phyloP scores from a whole-genome alignment of 768 basidiomycete species.

The Lactarius pseudohatsudake region DNA sequence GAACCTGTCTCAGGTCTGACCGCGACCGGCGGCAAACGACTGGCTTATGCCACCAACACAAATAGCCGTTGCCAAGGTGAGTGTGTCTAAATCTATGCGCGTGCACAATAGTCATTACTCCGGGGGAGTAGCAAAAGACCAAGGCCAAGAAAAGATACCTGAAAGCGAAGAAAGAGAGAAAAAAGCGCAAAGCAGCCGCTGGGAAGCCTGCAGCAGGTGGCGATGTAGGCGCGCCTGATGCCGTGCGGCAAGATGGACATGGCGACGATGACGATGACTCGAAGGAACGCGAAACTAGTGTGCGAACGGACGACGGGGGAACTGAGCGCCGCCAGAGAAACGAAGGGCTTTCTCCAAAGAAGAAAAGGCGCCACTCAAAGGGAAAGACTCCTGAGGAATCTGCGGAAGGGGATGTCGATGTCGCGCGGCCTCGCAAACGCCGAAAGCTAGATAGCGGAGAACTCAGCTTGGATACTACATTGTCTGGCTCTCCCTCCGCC shows the following conservation, averaged over 20 bases:
- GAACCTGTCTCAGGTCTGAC: slow-evolving; percentile 14
- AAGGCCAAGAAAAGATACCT: slow-evolving; percentile 73
- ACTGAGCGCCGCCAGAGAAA: too few relatives aligned
- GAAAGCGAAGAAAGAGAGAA: slow-evolving; percentile 66
- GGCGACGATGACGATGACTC: not conserved
- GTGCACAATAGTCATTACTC: not conserved
- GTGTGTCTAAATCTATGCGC: not conserved
- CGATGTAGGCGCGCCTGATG: slow-evolving; percentile 31
- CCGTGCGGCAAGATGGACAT: slow-evolving; percentile 24
- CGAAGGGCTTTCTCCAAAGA: not conserved
- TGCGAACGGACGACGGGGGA: too few relatives aligned
- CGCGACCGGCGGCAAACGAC: slow-evolving; percentile 15
- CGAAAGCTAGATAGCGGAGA: slow-evolving; percentile 27
- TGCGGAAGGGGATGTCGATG: not conserved
- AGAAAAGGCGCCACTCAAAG: slow-evolving; percentile 17
- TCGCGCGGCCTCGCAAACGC: slow-evolving; percentile 44
- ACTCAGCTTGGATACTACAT: not conserved
- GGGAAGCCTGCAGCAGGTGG: slow-evolving; percentile 31
- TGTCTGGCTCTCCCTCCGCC: too few relatives aligned
- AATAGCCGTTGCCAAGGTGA: slow-evolving; percentile 28
- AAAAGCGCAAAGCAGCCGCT: slow-evolving; percentile 47
- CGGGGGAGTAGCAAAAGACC: slow-evolving; percentile 52
- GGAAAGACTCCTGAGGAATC: slow-evolving; percentile 14
- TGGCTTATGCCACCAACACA: slow-evolving; percentile 12
- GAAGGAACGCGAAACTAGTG: not conserved